phyloP scores from a whole-genome alignment of 2,329 filamentous ascomycete genomes.

The Aspergillus sergii region DNA sequence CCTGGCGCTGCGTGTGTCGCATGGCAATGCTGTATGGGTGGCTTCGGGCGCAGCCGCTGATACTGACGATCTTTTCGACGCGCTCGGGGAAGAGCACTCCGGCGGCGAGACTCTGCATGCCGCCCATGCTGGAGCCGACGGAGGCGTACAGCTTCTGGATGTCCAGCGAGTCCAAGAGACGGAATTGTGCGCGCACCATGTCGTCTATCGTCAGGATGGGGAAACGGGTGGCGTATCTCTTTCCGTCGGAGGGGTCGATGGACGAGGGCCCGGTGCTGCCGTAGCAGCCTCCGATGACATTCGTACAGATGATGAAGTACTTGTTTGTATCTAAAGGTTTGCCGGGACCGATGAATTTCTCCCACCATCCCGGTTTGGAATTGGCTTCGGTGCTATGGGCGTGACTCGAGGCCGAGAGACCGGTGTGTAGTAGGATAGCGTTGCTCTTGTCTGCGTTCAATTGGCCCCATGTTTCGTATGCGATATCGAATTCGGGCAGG shows the following conservation, averaged over 20 bases:
- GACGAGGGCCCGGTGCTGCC: slow-evolving; percentile 90
- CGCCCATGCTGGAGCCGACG: slow-evolving; percentile 96
- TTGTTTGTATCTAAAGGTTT: slow-evolving; percentile 84
- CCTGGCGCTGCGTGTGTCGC: slow-evolving; percentile 95
- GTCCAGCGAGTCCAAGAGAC: slow-evolving; percentile 76
- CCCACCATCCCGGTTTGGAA: slow-evolving; percentile 94
- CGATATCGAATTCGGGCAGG: slow-evolving; percentile 84
- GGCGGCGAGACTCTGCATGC: slow-evolving; percentile 93
- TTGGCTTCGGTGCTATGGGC: slow-evolving; percentile 89
- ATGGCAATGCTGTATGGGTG: slow-evolving; percentile 99
- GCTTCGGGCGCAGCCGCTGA: slow-evolving; percentile 89
- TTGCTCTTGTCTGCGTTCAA: slow-evolving; percentile 68
- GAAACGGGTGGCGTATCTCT: slow-evolving; percentile 90
- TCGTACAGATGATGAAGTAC: slow-evolving; percentile 94
- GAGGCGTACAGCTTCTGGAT: slow-evolving; percentile 83
- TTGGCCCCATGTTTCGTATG: slow-evolving; percentile 87
- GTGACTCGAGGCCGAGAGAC: slow-evolving; percentile 94
- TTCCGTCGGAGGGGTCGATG: slow-evolving; percentile 82
- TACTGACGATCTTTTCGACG: slow-evolving; percentile 80
- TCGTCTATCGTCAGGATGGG: slow-evolving; percentile 95
- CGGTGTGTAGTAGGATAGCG: slow-evolving; percentile 88
- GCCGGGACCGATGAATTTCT: slow-evolving; percentile 93
- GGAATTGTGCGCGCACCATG: slow-evolving; percentile 96
- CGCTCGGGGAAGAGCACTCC: slow-evolving; percentile 81
- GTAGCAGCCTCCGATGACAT: slow-evolving; percentile 94